These are phyloP conservation scores for Chamaenerion angustifolium DNA, from an alignment of 345 rosid genomes.

Conservation along the genomic window DNA sequence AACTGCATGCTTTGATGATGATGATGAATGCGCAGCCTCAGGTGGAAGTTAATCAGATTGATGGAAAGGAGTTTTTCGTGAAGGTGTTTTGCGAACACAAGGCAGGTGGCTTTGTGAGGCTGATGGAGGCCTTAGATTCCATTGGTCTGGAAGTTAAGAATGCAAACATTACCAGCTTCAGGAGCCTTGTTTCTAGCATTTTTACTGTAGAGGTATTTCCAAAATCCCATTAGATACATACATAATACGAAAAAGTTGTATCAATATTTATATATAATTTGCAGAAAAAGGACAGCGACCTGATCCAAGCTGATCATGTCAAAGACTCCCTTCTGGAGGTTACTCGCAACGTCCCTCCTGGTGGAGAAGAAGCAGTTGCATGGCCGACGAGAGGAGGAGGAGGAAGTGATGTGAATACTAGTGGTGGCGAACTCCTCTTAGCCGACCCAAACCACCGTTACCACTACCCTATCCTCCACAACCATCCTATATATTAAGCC, in stretches of 20 bases:
- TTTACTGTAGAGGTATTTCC: constrained; percentile 65
- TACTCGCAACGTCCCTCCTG: constrained; percentile 24
- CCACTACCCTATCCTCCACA: too few relatives aligned
- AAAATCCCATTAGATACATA: not conserved
- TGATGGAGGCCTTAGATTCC: constrained; percentile 75
- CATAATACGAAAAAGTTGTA: not conserved
- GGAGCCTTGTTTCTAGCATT: constrained; percentile 76
- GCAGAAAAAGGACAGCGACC: constrained; percentile 62
- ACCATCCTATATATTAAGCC: too few relatives aligned
- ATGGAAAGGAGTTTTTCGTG: constrained; percentile 75
- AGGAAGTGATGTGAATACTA: too few relatives aligned
- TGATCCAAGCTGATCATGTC: constrained; percentile 66
- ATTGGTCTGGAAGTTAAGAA: constrained; percentile 78
- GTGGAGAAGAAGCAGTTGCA: constrained; percentile 6
- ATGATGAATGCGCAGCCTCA: too few relatives aligned
- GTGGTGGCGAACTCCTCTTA: too few relatives aligned
- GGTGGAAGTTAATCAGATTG: constrained; percentile 79
- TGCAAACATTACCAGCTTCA: constrained; percentile 66
- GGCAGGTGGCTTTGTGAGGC: constrained; percentile 65
- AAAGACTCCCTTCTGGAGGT: constrained; percentile 72
- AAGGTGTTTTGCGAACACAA: constrained; percentile 84
- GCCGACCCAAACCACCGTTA: too few relatives aligned
- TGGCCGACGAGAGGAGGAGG: constrained; percentile 26
- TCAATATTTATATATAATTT: not conserved
- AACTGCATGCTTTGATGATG: too few relatives aligned